These are phyloP conservation scores for Candida tunisiensis DNA, from an alignment of 1,139 yeast genomes.

Conservation along the genomic window DNA sequence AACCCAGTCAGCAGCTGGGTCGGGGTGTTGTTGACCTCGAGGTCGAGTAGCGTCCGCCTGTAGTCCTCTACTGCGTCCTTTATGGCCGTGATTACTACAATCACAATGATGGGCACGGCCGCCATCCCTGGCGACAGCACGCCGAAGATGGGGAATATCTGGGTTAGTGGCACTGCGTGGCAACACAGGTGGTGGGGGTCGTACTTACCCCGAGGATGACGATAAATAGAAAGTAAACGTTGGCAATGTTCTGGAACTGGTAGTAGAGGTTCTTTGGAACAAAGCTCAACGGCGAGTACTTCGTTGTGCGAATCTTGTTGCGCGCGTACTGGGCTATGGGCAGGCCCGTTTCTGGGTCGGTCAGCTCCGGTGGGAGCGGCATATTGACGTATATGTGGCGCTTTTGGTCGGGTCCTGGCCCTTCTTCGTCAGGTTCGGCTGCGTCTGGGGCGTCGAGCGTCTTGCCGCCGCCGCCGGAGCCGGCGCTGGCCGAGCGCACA, in stretches of 20 bases:
- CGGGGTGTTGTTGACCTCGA: conserved; percentile 74
- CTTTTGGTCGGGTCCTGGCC: conserved; percentile 1
- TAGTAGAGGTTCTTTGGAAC: conserved; percentile 65
- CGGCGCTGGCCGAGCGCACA: neutral
- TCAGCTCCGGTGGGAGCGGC: conserved; percentile 43
- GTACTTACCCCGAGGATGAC: conserved; percentile 49
- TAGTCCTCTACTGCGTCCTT: conserved; percentile 95
- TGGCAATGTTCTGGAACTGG: conserved; percentile 85
- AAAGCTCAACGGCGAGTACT: conserved; percentile 81
- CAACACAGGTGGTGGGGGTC: neutral
- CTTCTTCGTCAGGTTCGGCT: conserved; percentile 1
- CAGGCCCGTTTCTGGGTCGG: conserved; percentile 40
- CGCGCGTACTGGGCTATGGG: conserved; percentile 50
- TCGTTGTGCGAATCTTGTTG: conserved; percentile 90
- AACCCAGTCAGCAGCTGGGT: conserved; percentile 63
- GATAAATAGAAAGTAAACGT: conserved; percentile 65
- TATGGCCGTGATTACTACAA: conserved; percentile 72
- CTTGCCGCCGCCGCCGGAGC: neutral
- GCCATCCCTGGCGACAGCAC: conserved; percentile 80
- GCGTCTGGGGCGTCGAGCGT: neutral
- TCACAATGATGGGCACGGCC: conserved; percentile 87
- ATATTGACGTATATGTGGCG: conserved; percentile 53
- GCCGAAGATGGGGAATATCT: conserved; percentile 67
- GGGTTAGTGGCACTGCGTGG: conserved; percentile 1
- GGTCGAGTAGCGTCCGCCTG: conserved; percentile 61